phyloP scores from a whole-genome alignment of 805 yeast species.

The Kuraishia ogatae region DNA sequence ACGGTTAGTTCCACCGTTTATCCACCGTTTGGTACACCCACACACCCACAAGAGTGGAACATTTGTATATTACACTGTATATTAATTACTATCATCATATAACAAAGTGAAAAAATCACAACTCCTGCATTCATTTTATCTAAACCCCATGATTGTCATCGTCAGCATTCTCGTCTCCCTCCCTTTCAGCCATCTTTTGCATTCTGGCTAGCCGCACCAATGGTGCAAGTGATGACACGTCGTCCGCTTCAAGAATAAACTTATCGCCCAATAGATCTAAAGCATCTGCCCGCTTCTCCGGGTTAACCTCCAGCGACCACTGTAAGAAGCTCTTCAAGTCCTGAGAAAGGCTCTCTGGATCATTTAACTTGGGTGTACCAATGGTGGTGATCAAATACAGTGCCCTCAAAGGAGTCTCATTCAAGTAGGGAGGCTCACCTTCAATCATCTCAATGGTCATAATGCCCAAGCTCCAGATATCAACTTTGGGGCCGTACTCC shows the following conservation, averaged over 20 bases:
- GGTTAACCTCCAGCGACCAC: constrained; percentile 75
- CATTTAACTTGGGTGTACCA: constrained; percentile 91
- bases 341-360: constrained; percentile 65
- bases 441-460: constrained; percentile 99
- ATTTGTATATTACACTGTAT: background rate
- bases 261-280: constrained; percentile 58
- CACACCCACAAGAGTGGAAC: too few relatives aligned
- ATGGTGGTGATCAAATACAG: constrained; percentile 90
- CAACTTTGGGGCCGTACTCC: constrained; percentile 95
- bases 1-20: too few relatives aligned
- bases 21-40: too few relatives aligned
- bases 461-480: constrained; percentile 96
- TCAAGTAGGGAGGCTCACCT: constrained; percentile 97
- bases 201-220: constrained; percentile 65
- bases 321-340: constrained; percentile 62
- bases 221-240: constrained; percentile 56
- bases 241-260: constrained; percentile 56
- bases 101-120: too few relatives aligned
- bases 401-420: constrained; percentile 93
- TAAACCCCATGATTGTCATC: background rate
- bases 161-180: constrained; percentile 12
- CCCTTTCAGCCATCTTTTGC: constrained; percentile 38
- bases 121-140: background rate
- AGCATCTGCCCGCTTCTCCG: constrained; percentile 75
- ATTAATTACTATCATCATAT: too few relatives aligned